Base-by-base conservation (phyloP, 192 early-diverging fungal species). In the Podila horticola region DNA sequence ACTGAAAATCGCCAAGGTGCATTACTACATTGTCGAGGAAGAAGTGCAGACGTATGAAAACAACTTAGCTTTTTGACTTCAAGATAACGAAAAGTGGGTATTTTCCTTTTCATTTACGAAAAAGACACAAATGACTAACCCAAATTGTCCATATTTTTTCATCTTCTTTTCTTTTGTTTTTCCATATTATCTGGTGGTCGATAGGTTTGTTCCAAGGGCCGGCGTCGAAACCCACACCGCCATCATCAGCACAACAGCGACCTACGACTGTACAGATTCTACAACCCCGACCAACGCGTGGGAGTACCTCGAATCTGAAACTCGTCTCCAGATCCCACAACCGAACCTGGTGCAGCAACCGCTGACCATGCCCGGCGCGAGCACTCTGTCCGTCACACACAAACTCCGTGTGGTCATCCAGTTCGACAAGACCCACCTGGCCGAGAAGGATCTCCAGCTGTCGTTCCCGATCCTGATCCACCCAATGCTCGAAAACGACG, bases 21-120 rank as follows among this genome's bases (percentile, higher is more conserved):
- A 79, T 17, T 79, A 72, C 60, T 72, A 63, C 8, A 41, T 79
- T 19, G 34, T 79, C n/a, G 76, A 72, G 31, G 76, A 79, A 28
- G 76, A 79, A 31, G 58, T 57, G 3, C 76, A 79, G 55, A 57
- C 13, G 76, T 79, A 72, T 4, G 36, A 38, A 31, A 38, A 38
- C 36, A 3, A 38, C 5, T 9, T 10, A 34, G 33, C 33, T 34
- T 34, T 34, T 34, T 34, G 33, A 6, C 33, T 6, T 34, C 6
- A 34, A 5, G 2, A 34, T 34, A 34, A 34, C 33, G 33, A 45
- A 45, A 45, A 45, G 41, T 45, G 41, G 11, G 41, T 17, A 34
- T n/a, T 13, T 17, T 45, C 41, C 41, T 45, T 45, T 45, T 45
- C 41, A 12, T n/a, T 19, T 20, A 29, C 4, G 28, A 19, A 24